Conservation (phyloP, 129 eudicot genomes). For the Escallonia herrerae region DNA sequence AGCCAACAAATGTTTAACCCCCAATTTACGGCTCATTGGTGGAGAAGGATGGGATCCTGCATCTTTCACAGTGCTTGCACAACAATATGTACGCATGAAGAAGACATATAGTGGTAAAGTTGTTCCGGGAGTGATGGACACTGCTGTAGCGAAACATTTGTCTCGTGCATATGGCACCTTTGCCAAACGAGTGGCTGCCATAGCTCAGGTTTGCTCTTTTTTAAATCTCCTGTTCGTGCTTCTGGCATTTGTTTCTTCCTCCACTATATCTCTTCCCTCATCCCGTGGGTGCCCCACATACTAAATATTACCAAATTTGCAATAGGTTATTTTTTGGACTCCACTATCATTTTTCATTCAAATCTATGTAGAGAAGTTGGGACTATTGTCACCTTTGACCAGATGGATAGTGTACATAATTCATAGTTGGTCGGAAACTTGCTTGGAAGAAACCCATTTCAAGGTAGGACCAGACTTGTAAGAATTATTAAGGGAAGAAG, state of each 20-base stretch:
- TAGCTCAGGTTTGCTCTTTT: slow-evolving; percentile 66
- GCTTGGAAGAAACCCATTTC: too few relatives aligned
- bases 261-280: too few relatives aligned
- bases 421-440: too few relatives aligned
- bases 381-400: too few relatives aligned
- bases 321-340: too few relatives aligned
- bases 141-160: slow-evolving; percentile 86
- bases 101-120: slow-evolving; percentile 57
- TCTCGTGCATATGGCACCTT: slow-evolving; percentile 85
- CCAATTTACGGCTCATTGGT: slow-evolving; percentile 58
- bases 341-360: too few relatives aligned
- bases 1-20: slow-evolving; percentile 46
- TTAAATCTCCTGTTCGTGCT: background rate
- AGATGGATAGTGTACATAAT: too few relatives aligned
- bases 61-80: slow-evolving; percentile 69
- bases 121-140: slow-evolving; percentile 89
- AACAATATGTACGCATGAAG: slow-evolving; percentile 76
- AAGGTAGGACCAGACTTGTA: too few relatives aligned
- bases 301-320: too few relatives aligned
- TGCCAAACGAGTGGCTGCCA: slow-evolving; percentile 77
- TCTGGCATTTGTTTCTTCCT: background rate
- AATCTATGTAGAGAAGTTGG: too few relatives aligned
- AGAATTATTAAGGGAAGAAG: too few relatives aligned
- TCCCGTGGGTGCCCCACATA: too few relatives aligned
- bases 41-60: slow-evolving; percentile 93